These are phyloP conservation scores for Coprinopsis strossmayeri DNA, from an alignment of 768 basidiomycete genomes.

Conservation along the genomic window DNA sequence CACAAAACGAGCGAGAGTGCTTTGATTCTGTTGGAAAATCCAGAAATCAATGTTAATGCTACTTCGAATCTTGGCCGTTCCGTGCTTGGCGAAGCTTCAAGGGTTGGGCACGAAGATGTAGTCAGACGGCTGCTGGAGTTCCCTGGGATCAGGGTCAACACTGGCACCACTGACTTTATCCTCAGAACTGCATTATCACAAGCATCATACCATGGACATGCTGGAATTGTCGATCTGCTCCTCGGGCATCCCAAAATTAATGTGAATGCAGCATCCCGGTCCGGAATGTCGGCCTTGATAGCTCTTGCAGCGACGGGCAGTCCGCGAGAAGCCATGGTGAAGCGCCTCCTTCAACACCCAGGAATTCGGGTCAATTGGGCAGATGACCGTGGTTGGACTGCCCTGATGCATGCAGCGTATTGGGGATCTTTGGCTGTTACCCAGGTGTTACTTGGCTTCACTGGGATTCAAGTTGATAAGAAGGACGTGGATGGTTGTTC, in stretches of 20 bases:
- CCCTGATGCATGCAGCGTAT: not conserved
- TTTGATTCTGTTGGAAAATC: not conserved
- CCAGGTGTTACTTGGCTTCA: no score
- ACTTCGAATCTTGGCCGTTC: not conserved
- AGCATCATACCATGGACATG: not conserved
- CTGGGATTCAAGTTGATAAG: no score
- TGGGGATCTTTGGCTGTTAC: no score
- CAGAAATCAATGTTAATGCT: not conserved
- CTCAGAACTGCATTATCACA: not conserved
- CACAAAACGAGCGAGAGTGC: no score
- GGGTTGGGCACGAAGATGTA: not conserved
- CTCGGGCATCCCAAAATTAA: not conserved
- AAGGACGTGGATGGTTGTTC: no score
- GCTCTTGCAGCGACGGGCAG: not conserved
- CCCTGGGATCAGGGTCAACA: not conserved
- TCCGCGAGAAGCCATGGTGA: not conserved
- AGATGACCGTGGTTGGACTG: not conserved
- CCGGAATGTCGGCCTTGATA: not conserved
- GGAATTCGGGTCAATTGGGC: not conserved
- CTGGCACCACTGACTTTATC: not conserved
- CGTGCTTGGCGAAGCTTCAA: not conserved
- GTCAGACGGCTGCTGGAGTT: not conserved
- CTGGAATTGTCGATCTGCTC: not conserved
- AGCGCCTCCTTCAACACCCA: not conserved
- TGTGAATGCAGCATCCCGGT: not conserved